Conservation (phyloP, 2,329 filamentous ascomycete genomes). For the Fusarium domesticum region DNA sequence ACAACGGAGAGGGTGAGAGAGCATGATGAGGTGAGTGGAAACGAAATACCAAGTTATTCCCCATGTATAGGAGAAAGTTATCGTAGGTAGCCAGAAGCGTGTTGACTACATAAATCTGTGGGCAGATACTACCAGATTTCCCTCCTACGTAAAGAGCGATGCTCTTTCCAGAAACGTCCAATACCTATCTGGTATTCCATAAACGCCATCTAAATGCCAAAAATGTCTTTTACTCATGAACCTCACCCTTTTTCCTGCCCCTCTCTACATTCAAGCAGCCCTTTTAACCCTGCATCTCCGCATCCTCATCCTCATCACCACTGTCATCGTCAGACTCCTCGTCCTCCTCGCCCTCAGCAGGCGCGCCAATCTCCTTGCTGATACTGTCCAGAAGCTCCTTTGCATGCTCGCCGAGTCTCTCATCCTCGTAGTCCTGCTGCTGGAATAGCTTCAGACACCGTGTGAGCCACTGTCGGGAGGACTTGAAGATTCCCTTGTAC, state of each 20-base stretch:
- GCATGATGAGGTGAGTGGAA: too few species aligned
- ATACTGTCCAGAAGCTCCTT: slow-evolving; percentile 65
- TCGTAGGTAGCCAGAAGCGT: neutral
- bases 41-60: too few species aligned
- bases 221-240: slow-evolving; percentile 10
- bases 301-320: slow-evolving; percentile 53
- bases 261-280: slow-evolving; percentile 19
- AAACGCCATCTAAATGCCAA: slow-evolving; percentile 28
- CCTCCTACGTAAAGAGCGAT: slow-evolving; percentile 4
- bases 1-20: too few species aligned
- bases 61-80: neutral
- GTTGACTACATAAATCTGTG: slow-evolving; percentile 21
- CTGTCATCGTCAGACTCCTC: slow-evolving; percentile 54
- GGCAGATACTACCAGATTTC: neutral
- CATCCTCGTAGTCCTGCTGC: slow-evolving; percentile 79
- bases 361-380: slow-evolving; percentile 61
- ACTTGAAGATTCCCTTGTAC: slow-evolving; percentile 63
- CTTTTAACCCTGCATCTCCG: slow-evolving; percentile 50
- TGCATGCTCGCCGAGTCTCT: slow-evolving; percentile 71
- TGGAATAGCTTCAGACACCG: slow-evolving; percentile 78
- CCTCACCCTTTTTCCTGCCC: slow-evolving; percentile 8
- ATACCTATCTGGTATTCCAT: slow-evolving; percentile 21
- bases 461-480: slow-evolving; percentile 78
- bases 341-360: slow-evolving; percentile 53
- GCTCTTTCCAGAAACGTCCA: slow-evolving; percentile 17